Base-by-base conservation (phyloP, 345 rosid species). In the Salix arbutifolia region DNA sequence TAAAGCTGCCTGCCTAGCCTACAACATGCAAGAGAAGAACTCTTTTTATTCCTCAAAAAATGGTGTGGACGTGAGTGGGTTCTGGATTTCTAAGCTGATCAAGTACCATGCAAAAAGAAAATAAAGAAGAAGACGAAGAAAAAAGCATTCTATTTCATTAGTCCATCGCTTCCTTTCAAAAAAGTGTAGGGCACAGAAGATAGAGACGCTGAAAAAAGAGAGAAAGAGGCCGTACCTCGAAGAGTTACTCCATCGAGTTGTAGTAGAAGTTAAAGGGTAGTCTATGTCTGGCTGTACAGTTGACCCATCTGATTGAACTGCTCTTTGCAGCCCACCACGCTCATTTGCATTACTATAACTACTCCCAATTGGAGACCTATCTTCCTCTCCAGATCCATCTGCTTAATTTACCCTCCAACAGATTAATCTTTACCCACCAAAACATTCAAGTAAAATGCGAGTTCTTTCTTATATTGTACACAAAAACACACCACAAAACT, bases 341-440 rank as follows among this genome's bases (percentile, higher is more conserved):
- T 83, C 89, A 77, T 42, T 78, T 71, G 74, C 79, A 58, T 26
- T 58, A n/a, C 64, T 23, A 4, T n/a, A 58, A 33, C 78, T 85
- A 33, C 78, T 85, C 33, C 82, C 91, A 69, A 84, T 78, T 6
- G 85, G 86, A 18, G 87, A 85, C 67, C 85, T 78, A 74, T 91
- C 93, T 72, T 92, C 95, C 73, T 92, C 95, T 65, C 91, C 94
- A 38, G 92, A 90, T 75, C 92, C 96, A 83, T 91, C 97, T 76
- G 95, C 79, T 78, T 33, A 4, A 33, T 33, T 84, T 84, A 30
- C 88, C 87, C 87, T 72, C 30, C 60, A 77, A 68, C 65, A 6
- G 60, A 16, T 68, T 23, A 74, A 65, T 53, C 31, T 23, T 61
- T n/a, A 77, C 19, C 53, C n/a, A 52, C 10, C 67, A 38, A 26